Evolutionary conservation across 352 stramenopile genomes (phyloP).

Genomic region (Phytopythium helicoides): DNA sequence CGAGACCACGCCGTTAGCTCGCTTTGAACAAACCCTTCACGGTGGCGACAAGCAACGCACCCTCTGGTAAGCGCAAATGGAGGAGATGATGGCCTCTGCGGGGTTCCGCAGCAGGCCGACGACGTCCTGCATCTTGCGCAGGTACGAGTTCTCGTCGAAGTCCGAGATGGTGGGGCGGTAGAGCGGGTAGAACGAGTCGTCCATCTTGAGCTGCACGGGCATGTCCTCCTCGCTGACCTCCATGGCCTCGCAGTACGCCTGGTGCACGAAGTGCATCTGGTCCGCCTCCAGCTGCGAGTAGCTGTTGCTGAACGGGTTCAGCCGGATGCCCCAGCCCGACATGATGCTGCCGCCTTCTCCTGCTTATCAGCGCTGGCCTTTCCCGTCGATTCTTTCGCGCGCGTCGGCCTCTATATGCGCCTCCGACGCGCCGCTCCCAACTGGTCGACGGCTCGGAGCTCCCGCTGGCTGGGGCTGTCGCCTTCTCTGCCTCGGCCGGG

Average conservation of each 20-base stretch:
- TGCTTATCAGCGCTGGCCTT: background rate
- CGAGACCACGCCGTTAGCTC: constrained; percentile 9
- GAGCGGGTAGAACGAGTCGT: constrained; percentile 77
- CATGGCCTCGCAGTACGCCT: constrained; percentile 85
- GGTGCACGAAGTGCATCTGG: constrained; percentile 85
- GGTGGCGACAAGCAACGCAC: constrained; percentile 7
- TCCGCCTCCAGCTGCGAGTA: constrained; percentile 85
- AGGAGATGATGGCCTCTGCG: constrained; percentile 83
- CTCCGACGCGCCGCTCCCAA: background rate
- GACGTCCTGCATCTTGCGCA: constrained; percentile 87
- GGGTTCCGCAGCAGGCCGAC: constrained; percentile 76
- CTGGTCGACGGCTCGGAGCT: no score
- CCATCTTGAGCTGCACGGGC: constrained; percentile 80
- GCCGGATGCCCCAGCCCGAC: constrained; percentile 79
- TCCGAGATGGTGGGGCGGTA: constrained; percentile 75
- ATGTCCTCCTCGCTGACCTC: constrained; percentile 81
- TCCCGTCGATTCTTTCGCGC: background rate
- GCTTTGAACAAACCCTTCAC: no score
- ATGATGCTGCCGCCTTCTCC: constrained; percentile 21
- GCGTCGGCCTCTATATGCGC: background rate
- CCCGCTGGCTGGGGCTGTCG: constrained; percentile 7
- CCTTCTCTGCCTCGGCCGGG: constrained; percentile 6
- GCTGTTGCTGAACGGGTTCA: constrained; percentile 79
- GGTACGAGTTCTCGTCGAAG: constrained; percentile 86
- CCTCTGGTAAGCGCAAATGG: constrained; percentile 80